phyloP scores from a whole-genome alignment of 2,329 filamentous ascomycete species.

The Chaetoscypha palmicola region DNA sequence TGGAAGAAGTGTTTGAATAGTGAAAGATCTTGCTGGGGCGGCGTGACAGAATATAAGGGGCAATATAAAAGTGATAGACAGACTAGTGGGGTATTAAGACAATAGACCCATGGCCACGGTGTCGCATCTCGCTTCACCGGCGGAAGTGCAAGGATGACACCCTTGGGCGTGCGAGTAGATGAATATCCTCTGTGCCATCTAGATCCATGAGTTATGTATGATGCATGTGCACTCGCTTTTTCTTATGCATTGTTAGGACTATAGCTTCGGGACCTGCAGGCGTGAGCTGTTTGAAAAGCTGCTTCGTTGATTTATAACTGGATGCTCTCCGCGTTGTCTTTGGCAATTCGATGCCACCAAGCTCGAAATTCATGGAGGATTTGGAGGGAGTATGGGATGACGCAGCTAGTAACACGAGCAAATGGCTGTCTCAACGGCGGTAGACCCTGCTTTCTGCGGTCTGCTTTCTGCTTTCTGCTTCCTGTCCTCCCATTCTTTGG shows the following conservation, averaged over 20 bases:
- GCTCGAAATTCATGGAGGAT: too few relatives aligned
- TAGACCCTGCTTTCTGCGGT: too few relatives aligned
- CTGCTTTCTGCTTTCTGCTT: too few relatives aligned
- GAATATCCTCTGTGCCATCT: not conserved
- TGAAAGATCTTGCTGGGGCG: not conserved
- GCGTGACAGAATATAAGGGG: not conserved
- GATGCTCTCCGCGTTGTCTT: too few relatives aligned
- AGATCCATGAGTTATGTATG: not conserved
- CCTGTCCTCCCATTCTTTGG: too few relatives aligned
- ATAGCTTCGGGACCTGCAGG: slow-evolving; percentile 6
- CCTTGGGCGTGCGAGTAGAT: not conserved
- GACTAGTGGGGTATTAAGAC: not conserved
- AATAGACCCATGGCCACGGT: slow-evolving; percentile 4
- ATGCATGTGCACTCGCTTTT: not conserved
- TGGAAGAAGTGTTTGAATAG: slow-evolving; percentile 1
- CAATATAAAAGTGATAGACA: not conserved
- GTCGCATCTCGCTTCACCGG: slow-evolving; percentile 1
- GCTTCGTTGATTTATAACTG: too few relatives aligned
- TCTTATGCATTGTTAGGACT: not conserved
- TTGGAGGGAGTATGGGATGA: too few relatives aligned
- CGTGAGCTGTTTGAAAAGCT: slow-evolving; percentile 8
- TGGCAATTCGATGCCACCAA: too few relatives aligned
- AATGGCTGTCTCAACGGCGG: too few relatives aligned
- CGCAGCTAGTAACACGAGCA: too few relatives aligned
- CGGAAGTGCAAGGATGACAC: too few relatives aligned